Evolutionary conservation across 495 filamentous ascomycete genomes (phyloP).

Genomic region (Pseudomonodictys pantanalensis): DNA sequence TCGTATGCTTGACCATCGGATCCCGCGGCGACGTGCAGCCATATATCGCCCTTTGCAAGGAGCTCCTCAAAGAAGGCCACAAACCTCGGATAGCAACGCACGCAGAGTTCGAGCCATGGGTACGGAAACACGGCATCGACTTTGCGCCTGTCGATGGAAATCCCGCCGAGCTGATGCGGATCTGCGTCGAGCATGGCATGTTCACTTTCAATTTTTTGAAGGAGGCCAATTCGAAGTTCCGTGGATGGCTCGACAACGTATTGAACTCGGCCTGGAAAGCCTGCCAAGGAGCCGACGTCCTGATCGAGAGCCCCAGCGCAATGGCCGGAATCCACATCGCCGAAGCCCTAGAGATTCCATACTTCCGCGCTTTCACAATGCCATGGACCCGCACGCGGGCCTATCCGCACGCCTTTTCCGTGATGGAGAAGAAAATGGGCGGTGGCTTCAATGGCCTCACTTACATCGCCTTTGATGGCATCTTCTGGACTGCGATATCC

Average conservation of each 20-base stretch:
- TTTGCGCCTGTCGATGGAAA: slow-evolving; percentile 87
- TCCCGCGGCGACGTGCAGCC: slow-evolving; percentile 96
- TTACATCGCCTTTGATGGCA: slow-evolving; percentile 94
- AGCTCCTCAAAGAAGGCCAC: slow-evolving; percentile 83
- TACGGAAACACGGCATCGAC: slow-evolving; percentile 86
- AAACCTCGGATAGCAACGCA: slow-evolving; percentile 87
- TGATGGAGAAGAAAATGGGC: slow-evolving; percentile 88
- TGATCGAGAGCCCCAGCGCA: slow-evolving; percentile 94
- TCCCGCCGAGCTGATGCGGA: slow-evolving; percentile 88
- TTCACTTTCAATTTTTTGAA: slow-evolving; percentile 89
- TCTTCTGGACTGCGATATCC: slow-evolving; percentile 93
- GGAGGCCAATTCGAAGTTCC: slow-evolving; percentile 84
- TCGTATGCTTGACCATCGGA: slow-evolving; percentile 94
- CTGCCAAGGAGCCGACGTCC: slow-evolving; percentile 81
- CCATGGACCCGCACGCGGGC: slow-evolving; percentile 95
- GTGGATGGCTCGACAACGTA: slow-evolving; percentile 89
- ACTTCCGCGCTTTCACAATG: slow-evolving; percentile 98
- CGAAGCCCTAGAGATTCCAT: slow-evolving; percentile 90
- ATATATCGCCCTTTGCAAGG: slow-evolving; percentile 94
- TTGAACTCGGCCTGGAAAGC: slow-evolving; percentile 79
- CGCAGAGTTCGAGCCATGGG: slow-evolving; percentile 82
- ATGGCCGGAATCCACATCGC: slow-evolving; percentile 99
- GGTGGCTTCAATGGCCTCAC: slow-evolving; percentile 92
- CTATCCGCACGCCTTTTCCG: slow-evolving; percentile 97
- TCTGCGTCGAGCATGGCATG: slow-evolving; percentile 96